Conservation (phyloP, 2,329 filamentous ascomycete species). For the Colletotrichum spinosum region DNA sequence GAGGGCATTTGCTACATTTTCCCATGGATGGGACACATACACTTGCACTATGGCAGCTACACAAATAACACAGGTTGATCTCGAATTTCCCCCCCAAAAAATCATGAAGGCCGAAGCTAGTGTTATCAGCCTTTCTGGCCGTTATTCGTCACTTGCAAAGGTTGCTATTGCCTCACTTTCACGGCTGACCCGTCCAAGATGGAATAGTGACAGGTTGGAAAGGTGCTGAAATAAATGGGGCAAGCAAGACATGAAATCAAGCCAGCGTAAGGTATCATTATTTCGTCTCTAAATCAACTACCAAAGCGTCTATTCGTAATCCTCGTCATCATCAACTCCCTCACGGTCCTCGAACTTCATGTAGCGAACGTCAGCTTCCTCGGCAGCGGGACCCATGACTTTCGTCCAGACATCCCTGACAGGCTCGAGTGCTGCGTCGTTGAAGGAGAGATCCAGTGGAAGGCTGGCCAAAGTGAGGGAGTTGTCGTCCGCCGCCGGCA, state of each 20-base stretch:
- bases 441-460: conserved; percentile 76
- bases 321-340: conserved; percentile 64
- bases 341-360: conserved; percentile 85
- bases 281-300: conserved; percentile 33
- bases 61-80: conserved; percentile 28
- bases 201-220: too few species aligned
- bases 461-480: conserved; percentile 68
- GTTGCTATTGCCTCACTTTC: too few species aligned
- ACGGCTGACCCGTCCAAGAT: too few species aligned
- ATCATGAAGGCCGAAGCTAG: too few species aligned
- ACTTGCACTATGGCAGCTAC: conserved; percentile 15
- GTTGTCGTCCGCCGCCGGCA: conserved; percentile 48
- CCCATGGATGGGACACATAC: conserved; percentile 1
- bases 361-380: conserved; percentile 63
- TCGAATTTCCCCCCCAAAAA: too few species aligned
- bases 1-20: conserved; percentile 21
- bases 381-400: conserved; percentile 64
- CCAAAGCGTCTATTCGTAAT: conserved; percentile 55
- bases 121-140: too few species aligned
- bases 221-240: too few species aligned
- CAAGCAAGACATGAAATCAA: too few species aligned
- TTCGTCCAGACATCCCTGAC: conserved; percentile 79
- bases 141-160: too few species aligned
- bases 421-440: conserved; percentile 74
- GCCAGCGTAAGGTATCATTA: conserved; percentile 28